These are phyloP conservation scores for Rosa persica DNA, from an alignment of 306 rosid genomes.

Conservation along the genomic window DNA sequence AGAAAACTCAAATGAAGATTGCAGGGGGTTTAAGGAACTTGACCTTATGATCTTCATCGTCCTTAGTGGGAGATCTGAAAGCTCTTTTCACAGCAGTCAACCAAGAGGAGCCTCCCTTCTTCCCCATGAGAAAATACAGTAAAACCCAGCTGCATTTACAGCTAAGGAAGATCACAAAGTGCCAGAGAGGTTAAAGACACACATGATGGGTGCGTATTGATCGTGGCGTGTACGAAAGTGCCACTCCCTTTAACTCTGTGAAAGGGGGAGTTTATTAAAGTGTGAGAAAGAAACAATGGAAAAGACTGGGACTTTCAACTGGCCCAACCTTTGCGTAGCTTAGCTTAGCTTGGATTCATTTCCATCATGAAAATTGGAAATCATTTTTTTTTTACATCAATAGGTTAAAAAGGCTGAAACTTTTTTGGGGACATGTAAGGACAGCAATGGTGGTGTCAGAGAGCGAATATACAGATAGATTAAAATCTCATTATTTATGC, in stretches of 20 bases:
- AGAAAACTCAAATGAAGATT: background rate
- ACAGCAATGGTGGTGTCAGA: constrained; percentile 51
- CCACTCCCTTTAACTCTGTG: constrained; percentile 24
- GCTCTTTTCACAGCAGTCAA: constrained; percentile 97
- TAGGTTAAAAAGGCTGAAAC: background rate
- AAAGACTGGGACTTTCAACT: constrained; percentile 23
- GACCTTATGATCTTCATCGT: constrained; percentile 83
- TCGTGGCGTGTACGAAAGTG: constrained; percentile 27
- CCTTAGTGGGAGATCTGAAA: constrained; percentile 97
- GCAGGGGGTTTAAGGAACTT: background rate
- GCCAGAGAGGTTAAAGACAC: constrained; percentile 29
- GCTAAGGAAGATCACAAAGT: constrained; percentile 28
- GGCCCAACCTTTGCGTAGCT: background rate
- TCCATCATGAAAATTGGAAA: background rate
- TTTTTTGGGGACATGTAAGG: constrained; percentile 34
- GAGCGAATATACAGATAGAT: background rate
- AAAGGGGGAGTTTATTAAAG: constrained; percentile 16
- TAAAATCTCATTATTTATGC: background rate
- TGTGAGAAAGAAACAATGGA: constrained; percentile 3
- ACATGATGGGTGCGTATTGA: constrained; percentile 20
- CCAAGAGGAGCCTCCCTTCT: constrained; percentile 89
- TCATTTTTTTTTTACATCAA: background rate
- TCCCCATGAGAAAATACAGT: constrained; percentile 70
- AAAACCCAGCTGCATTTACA: constrained; percentile 55
- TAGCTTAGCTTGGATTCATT: constrained; percentile 22